Percentiles rank a stretch among this genome's conserved stretches.
Conservation (phyloP, 768 basidiomycete genomes). For the Trametes sanguinea region DNA sequence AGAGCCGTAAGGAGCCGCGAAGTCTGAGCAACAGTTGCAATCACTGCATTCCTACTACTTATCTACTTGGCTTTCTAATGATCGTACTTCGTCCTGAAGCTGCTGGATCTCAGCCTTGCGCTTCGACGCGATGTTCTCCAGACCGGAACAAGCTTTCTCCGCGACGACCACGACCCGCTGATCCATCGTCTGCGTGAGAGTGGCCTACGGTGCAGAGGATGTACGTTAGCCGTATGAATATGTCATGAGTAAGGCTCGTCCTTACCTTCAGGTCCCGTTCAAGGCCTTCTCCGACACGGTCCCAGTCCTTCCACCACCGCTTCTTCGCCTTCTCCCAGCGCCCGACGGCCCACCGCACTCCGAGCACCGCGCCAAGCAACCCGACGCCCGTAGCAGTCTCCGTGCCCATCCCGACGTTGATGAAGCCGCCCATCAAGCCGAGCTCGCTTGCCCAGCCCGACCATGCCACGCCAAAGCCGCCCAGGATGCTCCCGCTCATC, state of each 20-base stretch:
- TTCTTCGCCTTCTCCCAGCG: constrained; percentile 69
- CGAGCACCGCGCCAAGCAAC: constrained; percentile 47
- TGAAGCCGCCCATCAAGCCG: constrained; percentile 20
- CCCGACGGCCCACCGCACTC: constrained; percentile 63
- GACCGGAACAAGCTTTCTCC: constrained; percentile 47
- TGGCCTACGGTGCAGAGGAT: constrained; percentile 39
- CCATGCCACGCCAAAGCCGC: constrained; percentile 60
- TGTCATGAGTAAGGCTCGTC: constrained; percentile 7
- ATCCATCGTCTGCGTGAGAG: constrained; percentile 47
- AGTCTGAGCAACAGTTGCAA: too few relatives aligned
- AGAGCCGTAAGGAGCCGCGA: too few relatives aligned
- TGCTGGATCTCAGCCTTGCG: constrained; percentile 48
- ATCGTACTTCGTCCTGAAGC: constrained; percentile 45
- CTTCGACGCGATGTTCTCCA: constrained; percentile 44
- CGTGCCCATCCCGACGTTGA: constrained; percentile 50
- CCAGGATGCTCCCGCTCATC: constrained; percentile 48
- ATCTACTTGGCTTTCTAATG: constrained; percentile 35
- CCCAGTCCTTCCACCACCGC: constrained; percentile 70
- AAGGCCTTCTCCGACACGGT: constrained; percentile 60
- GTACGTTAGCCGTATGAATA: not conserved
- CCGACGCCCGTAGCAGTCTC: constrained; percentile 64
- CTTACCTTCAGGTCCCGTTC: constrained; percentile 64
- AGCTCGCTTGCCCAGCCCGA: constrained; percentile 64
- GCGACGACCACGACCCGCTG: constrained; percentile 57
- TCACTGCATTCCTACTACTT: not conserved